Percentiles rank a stretch among this genome's conserved stretches.
Evolutionary conservation across 495 filamentous ascomycete species (phyloP).

Genomic region (Neurospora sublineolata): DNA sequence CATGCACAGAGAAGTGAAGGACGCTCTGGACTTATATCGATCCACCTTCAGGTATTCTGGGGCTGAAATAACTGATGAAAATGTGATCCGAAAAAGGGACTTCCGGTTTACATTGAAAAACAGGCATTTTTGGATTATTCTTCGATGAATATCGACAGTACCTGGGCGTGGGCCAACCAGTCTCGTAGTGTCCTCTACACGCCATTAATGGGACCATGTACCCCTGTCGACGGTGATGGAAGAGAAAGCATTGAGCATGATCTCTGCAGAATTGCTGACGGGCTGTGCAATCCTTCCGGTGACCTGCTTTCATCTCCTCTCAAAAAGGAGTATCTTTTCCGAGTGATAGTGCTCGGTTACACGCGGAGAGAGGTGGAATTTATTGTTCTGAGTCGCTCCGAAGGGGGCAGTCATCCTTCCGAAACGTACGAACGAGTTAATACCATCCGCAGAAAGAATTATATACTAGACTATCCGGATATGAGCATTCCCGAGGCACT

Average conservation of each 20-base stretch:
- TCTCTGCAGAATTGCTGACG: background rate
- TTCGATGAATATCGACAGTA: too few species aligned
- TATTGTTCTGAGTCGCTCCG: background rate
- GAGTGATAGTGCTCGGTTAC: background rate
- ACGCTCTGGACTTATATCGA: background rate
- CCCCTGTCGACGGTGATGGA: rapidly evolving
- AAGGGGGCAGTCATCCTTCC: background rate
- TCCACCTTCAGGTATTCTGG: background rate
- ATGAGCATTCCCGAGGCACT: background rate
- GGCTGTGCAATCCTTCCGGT: background rate
- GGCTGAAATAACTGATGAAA: too few species aligned
- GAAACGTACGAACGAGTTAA: background rate
- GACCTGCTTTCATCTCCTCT: background rate
- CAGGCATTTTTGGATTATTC: too few species aligned
- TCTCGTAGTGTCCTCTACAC: background rate
- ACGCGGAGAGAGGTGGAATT: background rate
- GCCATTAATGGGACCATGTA: background rate
- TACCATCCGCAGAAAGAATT: background rate
- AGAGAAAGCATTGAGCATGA: background rate
- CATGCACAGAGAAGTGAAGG: background rate
- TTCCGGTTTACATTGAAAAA: too few species aligned
- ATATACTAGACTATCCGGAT: background rate
- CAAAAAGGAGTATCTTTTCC: background rate
- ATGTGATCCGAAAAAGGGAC: too few species aligned
- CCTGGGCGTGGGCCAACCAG: background rate